Evolutionary conservation across 176 grass and related monocot species (phyloP).

Genomic region (Bromus sterilis): DNA sequence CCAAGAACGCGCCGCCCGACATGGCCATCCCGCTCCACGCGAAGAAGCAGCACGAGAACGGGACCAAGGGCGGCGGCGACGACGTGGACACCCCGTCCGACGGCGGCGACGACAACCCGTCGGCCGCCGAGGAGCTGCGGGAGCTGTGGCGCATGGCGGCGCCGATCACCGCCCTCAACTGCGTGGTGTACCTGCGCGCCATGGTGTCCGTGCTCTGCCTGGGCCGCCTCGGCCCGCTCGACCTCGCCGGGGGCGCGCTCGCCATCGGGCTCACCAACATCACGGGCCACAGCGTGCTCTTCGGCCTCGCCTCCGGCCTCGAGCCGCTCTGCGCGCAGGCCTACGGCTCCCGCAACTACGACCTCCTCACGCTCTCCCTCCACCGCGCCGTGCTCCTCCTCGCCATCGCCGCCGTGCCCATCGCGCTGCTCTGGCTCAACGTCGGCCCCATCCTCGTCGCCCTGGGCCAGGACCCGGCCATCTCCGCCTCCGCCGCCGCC

Average conservation of each 20-base stretch:
- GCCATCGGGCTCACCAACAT: constrained; percentile 98
- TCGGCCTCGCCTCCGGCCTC: constrained; percentile 82
- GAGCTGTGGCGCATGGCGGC: constrained; percentile 70
- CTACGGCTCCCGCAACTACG: constrained; percentile 78
- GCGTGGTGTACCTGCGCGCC: constrained; percentile 84
- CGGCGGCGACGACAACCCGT: constrained; percentile 11
- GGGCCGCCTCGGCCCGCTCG: constrained; percentile 68
- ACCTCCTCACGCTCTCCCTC: constrained; percentile 74
- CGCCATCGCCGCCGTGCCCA: constrained; percentile 54
- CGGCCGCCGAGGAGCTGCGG: constrained; percentile 40
- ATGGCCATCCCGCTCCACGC: constrained; percentile 35
- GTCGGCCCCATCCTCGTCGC: constrained; percentile 72
- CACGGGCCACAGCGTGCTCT: constrained; percentile 87
- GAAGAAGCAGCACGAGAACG: not conserved
- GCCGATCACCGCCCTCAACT: constrained; percentile 86
- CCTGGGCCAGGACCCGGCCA: constrained; percentile 80
- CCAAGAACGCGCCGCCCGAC: not conserved
- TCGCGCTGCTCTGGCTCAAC: constrained; percentile 83
- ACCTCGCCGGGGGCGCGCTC: constrained; percentile 90
- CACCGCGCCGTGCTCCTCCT: constrained; percentile 81
- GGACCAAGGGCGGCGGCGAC: not conserved
- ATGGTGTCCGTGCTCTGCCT: constrained; percentile 95
- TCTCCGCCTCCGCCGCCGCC: constrained; percentile 61
- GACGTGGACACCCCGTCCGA: not conserved
- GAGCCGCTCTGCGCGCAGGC: constrained; percentile 87